Base-by-base conservation (phyloP, 176 grass and related monocot species). In the Alopecurus myosuroides region DNA sequence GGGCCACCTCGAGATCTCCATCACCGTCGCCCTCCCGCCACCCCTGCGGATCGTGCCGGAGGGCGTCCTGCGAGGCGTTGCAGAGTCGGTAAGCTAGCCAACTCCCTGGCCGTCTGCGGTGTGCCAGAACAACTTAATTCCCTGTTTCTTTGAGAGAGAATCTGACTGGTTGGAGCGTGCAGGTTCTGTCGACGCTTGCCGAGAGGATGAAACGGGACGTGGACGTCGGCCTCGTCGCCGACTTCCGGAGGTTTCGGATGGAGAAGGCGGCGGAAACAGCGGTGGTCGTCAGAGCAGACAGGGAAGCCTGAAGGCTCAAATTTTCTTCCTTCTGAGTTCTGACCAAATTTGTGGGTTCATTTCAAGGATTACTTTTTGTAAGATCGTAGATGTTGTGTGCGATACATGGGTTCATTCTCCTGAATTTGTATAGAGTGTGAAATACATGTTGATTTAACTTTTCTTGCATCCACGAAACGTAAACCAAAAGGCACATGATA, bases 141-240 rank as follows among this genome's bases (percentile, higher is more conserved):
- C 78, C 11, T 46, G 37, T 41, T n/a, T 71, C 4, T 57, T 85
- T 70, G 22, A 12, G 26, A 12, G 18, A 8, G 14, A n/a, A 23
- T n/a, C 73, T 77, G 50, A 25, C 67, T 14, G 66, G 0, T 10
- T 28, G 78, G 63, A 26, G 11, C 5, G 31, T 83, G 76, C 89
- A 94, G 92, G 90, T 94, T 31, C 77, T 94, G 72, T 70, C 60
- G 50, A 85, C 73, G 19, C 72, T 94, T 35, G 92, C 90, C 11
- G 90, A 88, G 81, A 94, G 81, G 81, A 92, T 92, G 92, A 94
- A 92, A 72, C 79, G 74, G 70, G 92, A 94, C 57, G 92, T 94
- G 4, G 78, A 94, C 85, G 85, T 92, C 69, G 44, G 87, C 44
- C 73, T 92, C 80, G n/a, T 90, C 83, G 77, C 90, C 31, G 92